Evolutionary conservation across 2,329 filamentous ascomycete species (phyloP).

Genomic region (Sporothrix luriei): DNA sequence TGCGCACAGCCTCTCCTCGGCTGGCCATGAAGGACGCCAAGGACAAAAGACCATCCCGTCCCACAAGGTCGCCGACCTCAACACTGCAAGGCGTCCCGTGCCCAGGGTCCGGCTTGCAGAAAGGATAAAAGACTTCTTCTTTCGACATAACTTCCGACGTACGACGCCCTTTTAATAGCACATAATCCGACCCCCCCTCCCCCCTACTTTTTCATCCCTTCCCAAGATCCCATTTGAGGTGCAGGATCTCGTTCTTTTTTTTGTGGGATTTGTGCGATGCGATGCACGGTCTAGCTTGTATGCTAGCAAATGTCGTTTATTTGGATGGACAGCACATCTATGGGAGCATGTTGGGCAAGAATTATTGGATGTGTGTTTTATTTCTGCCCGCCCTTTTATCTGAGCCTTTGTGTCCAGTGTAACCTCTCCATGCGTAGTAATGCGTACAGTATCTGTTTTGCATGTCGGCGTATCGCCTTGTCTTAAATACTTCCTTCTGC

Average conservation of each 20-base stretch:
- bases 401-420: too few species aligned
- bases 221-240: slow-evolving; percentile 4
- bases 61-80: slow-evolving; percentile 25
- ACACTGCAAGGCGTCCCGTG: slow-evolving; percentile 6
- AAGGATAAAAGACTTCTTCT: neutral
- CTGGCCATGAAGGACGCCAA: neutral
- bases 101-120: neutral
- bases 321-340: neutral
- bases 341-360: slow-evolving; percentile 7
- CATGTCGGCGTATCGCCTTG: neutral
- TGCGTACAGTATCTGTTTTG: neutral
- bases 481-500: neutral
- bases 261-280: slow-evolving; percentile 18
- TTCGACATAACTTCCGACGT: neutral
- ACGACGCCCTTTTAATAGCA: too few species aligned
- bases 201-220: neutral
- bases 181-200: neutral
- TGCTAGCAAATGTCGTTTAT: neutral
- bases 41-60: neutral
- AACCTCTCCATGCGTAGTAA: neutral
- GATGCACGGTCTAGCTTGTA: slow-evolving; percentile 10
- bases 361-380: slow-evolving; percentile 10
- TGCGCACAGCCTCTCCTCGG: neutral
- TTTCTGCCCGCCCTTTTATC: neutral
- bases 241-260: slow-evolving; percentile 22